Conservation (phyloP, 176 grass and related monocot species). For the Olyra latifolia region DNA sequence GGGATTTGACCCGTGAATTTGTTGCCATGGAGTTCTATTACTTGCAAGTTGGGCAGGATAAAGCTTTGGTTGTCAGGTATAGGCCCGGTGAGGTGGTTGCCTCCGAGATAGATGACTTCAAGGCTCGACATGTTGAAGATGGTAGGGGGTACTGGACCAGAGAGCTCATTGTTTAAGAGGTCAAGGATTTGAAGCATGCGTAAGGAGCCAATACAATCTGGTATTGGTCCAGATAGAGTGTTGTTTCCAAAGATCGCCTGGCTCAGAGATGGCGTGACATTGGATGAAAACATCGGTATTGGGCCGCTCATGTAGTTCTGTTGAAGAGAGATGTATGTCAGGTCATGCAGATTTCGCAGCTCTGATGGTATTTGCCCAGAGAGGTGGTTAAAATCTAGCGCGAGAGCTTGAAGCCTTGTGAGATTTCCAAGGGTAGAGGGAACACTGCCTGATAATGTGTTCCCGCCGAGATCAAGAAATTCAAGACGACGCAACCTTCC, state of each 20-base stretch:
- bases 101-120: too few species aligned
- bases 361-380: not conserved
- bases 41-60: not conserved
- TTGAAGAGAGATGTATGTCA: too few species aligned
- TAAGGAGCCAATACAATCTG: too few species aligned
- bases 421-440: not conserved
- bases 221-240: too few species aligned
- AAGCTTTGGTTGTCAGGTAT: not conserved
- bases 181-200: not conserved
- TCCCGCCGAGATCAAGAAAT: not conserved
- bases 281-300: too few species aligned
- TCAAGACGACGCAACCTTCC: not conserved
- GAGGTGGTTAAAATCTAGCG: not conserved
- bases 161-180: not conserved
- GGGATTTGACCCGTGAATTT: not conserved
- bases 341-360: too few species aligned
- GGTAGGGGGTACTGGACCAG: not conserved
- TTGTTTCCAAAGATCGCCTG: too few species aligned
- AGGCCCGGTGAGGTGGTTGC: too few species aligned
- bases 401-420: not conserved
- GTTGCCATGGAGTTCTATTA: fast-evolving
- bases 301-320: too few species aligned
- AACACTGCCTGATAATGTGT: not conserved
- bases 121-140: slow-evolving; percentile 17
- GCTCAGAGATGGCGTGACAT: too few species aligned